Base-by-base conservation (phyloP, 495 filamentous ascomycete species). In the Penicillium macrosclerotiorum region DNA sequence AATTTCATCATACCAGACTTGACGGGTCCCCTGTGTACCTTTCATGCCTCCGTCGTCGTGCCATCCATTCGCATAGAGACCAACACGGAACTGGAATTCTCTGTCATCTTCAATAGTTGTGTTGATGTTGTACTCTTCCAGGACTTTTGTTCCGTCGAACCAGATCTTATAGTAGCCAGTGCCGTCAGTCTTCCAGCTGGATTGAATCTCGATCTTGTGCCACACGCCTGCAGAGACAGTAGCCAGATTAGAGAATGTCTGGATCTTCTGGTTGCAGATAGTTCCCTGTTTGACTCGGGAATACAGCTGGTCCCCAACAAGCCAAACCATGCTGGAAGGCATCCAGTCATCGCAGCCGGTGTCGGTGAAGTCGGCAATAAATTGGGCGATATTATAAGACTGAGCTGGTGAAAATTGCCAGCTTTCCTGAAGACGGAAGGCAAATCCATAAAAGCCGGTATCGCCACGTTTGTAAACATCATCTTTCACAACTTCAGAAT, bases 41-140 rank as follows among this genome's bases (percentile, higher is more conserved):
- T 65, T 48, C 47, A 70, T 63, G 12, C 55, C 50, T 1, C 41
- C 47, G 40, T 74, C 60, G 42, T 79, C 77, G 43, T 79, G 65
- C 78, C 78, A 81, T 5, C 66, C 69, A 54, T 79, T 81, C 0
- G 78, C 78, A 56, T 80, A 81, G 7, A 79, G 60, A 1, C 76
- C 78, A 30, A 75, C 73, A 3, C 74, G 63, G 59, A 77, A 80
- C 61, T 79, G 68, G 54, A 80, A 79, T 18, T 49, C 50, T 5
- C 60, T 59, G 16, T 63, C 60, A 46, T 78, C 74, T 5, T 63
- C 55, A 14, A 79, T 61, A 1, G 67, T 80, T 5, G 78, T 80
- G 25, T 60, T 37, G 5, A 77, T 55, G 37, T 69, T 55, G 27
- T 56, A 57, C 42, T 61, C 24, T 31, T 80, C 69, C 20, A 71